phyloP scores from a whole-genome alignment of 148 eudicot species.

The Arctostaphylos glauca region DNA sequence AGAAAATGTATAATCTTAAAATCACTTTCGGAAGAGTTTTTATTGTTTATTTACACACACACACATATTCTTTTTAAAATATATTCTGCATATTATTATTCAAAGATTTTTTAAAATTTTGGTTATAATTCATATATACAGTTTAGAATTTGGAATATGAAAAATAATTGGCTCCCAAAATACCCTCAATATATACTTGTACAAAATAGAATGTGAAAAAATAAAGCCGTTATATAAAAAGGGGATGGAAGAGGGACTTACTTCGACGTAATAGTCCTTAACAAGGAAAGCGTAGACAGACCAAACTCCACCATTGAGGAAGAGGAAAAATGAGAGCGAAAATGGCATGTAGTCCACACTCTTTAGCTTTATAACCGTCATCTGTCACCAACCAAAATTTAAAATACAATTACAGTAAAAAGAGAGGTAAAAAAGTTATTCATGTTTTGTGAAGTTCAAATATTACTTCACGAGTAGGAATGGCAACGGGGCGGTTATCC shows the following conservation, averaged over 20 bases:
- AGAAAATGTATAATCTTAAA: too few relatives aligned
- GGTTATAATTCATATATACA: too few relatives aligned
- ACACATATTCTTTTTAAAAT: too few relatives aligned
- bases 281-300: slow-evolving; percentile 23
- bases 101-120: neutral
- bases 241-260: slow-evolving; percentile 12
- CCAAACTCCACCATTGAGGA: slow-evolving; percentile 33
- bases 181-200: too few relatives aligned
- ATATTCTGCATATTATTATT: too few relatives aligned
- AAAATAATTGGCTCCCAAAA: too few relatives aligned
- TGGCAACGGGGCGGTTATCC: too few relatives aligned
- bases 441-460: neutral
- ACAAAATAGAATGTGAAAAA: neutral
- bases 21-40: too few relatives aligned
- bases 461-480: too few relatives aligned
- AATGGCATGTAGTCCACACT: slow-evolving; percentile 47
- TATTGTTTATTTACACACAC: too few relatives aligned
- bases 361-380: slow-evolving; percentile 26
- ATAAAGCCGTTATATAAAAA: neutral
- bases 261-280: slow-evolving; percentile 27
- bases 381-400: slow-evolving; percentile 11
- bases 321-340: slow-evolving; percentile 30
- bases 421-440: neutral
- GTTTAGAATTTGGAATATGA: too few relatives aligned
- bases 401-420: neutral